Conservation (phyloP, 1,284 basidiomycete genomes). For the Puccinia coronata region DNA sequence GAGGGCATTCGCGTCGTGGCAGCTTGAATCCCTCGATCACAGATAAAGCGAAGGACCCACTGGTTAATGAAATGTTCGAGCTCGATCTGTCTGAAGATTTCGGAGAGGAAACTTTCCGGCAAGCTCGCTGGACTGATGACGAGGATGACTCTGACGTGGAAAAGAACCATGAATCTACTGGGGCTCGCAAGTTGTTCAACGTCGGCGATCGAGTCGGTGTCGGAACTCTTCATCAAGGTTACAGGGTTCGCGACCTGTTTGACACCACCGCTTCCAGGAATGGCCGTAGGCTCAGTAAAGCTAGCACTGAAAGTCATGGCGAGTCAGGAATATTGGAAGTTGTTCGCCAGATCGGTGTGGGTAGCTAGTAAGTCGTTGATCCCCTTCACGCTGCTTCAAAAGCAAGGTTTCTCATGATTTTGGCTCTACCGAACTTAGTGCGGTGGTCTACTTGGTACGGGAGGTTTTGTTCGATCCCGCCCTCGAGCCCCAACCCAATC, state of each 20-base stretch:
- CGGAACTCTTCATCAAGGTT: constrained; percentile 44
- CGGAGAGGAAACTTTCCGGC: constrained; percentile 36
- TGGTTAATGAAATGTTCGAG: constrained; percentile 32
- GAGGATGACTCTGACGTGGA: constrained; percentile 14
- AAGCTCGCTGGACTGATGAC: constrained; percentile 6
- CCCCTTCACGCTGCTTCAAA: not conserved
- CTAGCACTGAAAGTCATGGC: not conserved
- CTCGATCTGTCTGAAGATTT: constrained; percentile 44
- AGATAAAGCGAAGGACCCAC: not conserved
- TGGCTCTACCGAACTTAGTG: constrained; percentile 26
- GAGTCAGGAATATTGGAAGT: constrained; percentile 36
- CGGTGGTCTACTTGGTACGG: constrained; percentile 78
- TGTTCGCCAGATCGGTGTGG: constrained; percentile 47
- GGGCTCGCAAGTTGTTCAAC: constrained; percentile 29
- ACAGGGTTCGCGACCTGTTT: constrained; percentile 42
- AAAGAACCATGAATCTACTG: constrained; percentile 6
- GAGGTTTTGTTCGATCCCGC: constrained; percentile 71
- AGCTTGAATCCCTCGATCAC: constrained; percentile 21
- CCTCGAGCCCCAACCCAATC: constrained; percentile 55
- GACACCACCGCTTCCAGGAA: not conserved
- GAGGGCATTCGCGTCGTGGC: constrained; percentile 40
- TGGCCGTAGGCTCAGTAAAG: constrained; percentile 21
- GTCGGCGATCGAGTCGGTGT: constrained; percentile 47
- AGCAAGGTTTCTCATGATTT: not conserved
- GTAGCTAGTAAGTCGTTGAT: constrained; percentile 38